Base-by-base conservation (phyloP, 495 filamentous ascomycete species). In the Talaromyces ruber region DNA sequence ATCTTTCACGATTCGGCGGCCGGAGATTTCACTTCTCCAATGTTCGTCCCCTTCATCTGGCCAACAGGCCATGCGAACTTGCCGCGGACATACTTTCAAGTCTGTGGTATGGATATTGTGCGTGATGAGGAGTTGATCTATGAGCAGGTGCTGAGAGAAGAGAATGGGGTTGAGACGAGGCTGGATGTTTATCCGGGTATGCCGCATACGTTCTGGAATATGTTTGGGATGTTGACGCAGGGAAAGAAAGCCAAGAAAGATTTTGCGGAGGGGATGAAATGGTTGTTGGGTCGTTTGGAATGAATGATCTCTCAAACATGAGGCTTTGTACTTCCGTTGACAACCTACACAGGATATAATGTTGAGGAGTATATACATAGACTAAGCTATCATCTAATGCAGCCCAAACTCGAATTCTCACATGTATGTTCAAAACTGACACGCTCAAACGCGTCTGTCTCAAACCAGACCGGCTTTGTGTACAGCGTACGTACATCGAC, bases 171-270 rank as follows among this genome's bases (percentile, higher is more conserved):
- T 6, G 65, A 71, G 63, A 74, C 72, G 4, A 74, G 68, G 57
- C 50, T 75, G 28, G 68, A 77, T 64, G 65, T 69, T 6, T 81
- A 81, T 63, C 72, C 74, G 0, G 77, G 77, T 14, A 63, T 76
- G 66, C 76, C 77, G 55, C 78, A 81, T 66, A 71, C 65, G 1
- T 75, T 74, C 66, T 74, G 68, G 58, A 59, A 55, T 32, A 63
- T 68, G n/a, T 67, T 64, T 63, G 70, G 73, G 1, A 16, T 55
- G 18, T 60, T 68, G 62, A 63, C 53, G 45, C 59, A 61, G 63
- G 65, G 65, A 1, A 50, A 29, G 9, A 65, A 62, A 52, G 54
- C 61, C 11, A 50, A 62, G 24, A 39, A 28, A 12, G 67, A 69
- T 62, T 57, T 63, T 4, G 55, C 62, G 4, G 59, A 28, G 43